A percentile compares a stretch with the other conserved stretches of the same genome.
phyloP scores from a whole-genome alignment of 1,139 yeast genomes.

The Meyerozyma sp. region DNA sequence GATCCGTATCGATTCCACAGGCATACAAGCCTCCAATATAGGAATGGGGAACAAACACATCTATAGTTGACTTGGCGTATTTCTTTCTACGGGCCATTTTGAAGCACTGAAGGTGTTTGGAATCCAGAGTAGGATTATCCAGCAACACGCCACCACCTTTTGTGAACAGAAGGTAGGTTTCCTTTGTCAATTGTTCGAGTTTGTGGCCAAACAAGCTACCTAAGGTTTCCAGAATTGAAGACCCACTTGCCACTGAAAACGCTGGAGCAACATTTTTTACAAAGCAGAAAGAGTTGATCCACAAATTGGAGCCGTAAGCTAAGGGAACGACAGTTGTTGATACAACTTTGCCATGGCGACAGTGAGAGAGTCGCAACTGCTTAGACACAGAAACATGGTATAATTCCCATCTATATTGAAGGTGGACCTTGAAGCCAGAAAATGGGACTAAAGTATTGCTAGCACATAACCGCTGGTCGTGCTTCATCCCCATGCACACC shows the following conservation, averaged over 20 bases:
- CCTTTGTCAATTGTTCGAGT: neutral
- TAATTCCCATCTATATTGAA: constrained; percentile 43
- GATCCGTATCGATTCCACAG: constrained; percentile 34
- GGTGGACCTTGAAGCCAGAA: constrained; percentile 56
- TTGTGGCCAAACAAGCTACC: too few relatives aligned
- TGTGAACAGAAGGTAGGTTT: neutral
- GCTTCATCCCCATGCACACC: neutral
- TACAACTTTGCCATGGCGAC: constrained; percentile 49
- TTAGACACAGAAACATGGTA: constrained; percentile 30
- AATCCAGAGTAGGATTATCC: neutral
- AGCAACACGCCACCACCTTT: too few relatives aligned
- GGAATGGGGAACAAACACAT: constrained; percentile 52
- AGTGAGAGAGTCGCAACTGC: constrained; percentile 50
- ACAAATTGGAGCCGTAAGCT: constrained; percentile 37
- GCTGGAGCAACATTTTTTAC: constrained; percentile 6
- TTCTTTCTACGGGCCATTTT: constrained; percentile 60
- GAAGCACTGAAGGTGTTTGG: constrained; percentile 24
- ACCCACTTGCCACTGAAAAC: too few relatives aligned
- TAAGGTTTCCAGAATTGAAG: too few relatives aligned
- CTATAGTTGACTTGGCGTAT: constrained; percentile 45
- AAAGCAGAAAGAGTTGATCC: constrained; percentile 52
- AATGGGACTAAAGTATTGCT: constrained; percentile 22
- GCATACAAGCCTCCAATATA: constrained; percentile 65
- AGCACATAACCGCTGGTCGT: neutral
- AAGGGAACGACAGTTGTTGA: constrained; percentile 32